Evolutionary conservation across 768 basidiomycete genomes (phyloP).

Genomic region (Mycena sanguinolenta): DNA sequence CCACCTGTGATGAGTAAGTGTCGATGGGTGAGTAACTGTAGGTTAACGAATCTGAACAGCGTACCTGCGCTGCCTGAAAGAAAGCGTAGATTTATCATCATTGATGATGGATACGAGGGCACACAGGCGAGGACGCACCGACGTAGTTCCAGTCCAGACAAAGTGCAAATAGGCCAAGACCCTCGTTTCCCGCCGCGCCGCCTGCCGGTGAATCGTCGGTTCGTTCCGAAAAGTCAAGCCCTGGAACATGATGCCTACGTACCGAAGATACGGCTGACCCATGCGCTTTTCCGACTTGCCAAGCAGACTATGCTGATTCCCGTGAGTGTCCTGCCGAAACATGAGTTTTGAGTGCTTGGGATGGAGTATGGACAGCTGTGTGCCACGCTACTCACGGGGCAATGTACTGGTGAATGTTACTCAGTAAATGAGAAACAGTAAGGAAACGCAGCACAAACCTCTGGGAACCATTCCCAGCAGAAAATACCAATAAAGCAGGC

Average conservation of each 20-base stretch:
- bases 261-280: constrained; percentile 70
- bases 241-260: constrained; percentile 1
- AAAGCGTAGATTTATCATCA: neutral
- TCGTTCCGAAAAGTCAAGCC: neutral
- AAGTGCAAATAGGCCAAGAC: constrained; percentile 69
- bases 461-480: constrained; percentile 68
- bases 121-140: neutral
- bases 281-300: constrained; percentile 60
- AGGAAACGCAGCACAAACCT: constrained; percentile 35
- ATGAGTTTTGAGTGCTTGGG: too few relatives aligned
- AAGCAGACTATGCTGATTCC: constrained; percentile 73
- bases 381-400: constrained; percentile 15
- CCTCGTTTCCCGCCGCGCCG: constrained; percentile 73
- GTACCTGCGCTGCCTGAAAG: constrained; percentile 16
- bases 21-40: too few relatives aligned
- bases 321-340: constrained; percentile 61
- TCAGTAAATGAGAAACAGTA: too few relatives aligned
- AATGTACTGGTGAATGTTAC: constrained; percentile 13
- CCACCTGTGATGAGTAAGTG: constrained; percentile 51
- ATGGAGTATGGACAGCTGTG: neutral
- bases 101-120: too few relatives aligned
- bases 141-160: constrained; percentile 76
- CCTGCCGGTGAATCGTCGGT: constrained; percentile 47
- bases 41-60: too few relatives aligned
- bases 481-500: constrained; percentile 64